Percentiles rank a stretch among this genome's conserved stretches.
phyloP scores from a whole-genome alignment of 2,329 filamentous ascomycete genomes.

The Bipolaris victoriae region DNA sequence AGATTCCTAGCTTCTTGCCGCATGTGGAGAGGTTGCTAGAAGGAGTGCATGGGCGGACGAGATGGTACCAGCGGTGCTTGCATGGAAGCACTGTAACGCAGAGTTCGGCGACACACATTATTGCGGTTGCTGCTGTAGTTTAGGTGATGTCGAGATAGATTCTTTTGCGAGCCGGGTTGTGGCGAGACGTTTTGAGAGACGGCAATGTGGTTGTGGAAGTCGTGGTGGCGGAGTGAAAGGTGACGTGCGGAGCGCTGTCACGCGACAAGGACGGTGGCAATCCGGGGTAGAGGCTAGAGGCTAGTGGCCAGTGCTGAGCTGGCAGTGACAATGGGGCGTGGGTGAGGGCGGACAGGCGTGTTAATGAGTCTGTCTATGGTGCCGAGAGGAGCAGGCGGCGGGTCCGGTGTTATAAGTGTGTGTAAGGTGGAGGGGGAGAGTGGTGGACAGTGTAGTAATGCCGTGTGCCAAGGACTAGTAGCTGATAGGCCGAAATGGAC shows the following conservation, averaged over 20 bases:
- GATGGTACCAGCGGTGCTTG: constrained; percentile 58
- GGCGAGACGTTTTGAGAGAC: constrained; percentile 23
- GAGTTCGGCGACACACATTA: constrained; percentile 59
- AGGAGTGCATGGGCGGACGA: constrained; percentile 52
- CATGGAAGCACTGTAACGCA: constrained; percentile 56
- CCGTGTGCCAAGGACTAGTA: constrained; percentile 34
- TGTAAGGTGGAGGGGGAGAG: constrained; percentile 27
- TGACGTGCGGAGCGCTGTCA: constrained; percentile 21
- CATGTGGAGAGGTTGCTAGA: constrained; percentile 56
- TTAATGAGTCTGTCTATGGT: neutral
- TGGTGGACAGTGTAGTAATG: constrained; percentile 14
- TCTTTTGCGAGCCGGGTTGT: constrained; percentile 28
- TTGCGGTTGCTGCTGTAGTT: constrained; percentile 22
- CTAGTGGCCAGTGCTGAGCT: constrained; percentile 24
- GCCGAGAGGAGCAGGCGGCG: constrained; percentile 18
- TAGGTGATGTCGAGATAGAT: constrained; percentile 37
- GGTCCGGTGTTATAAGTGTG: constrained; percentile 27
- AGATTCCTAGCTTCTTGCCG: constrained; percentile 52
- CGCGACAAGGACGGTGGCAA: constrained; percentile 30
- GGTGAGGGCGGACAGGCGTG: neutral
- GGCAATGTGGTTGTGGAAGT: constrained; percentile 33
- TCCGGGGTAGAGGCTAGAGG: constrained; percentile 22
- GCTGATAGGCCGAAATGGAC: constrained; percentile 34
- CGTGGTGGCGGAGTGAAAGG: constrained; percentile 13
- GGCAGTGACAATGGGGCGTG: constrained; percentile 13